Percentiles rank a stretch among this genome's conserved stretches.
Evolutionary conservation across 305 asterid species (phyloP).

Genomic region (Fraxinus platypoda): DNA sequence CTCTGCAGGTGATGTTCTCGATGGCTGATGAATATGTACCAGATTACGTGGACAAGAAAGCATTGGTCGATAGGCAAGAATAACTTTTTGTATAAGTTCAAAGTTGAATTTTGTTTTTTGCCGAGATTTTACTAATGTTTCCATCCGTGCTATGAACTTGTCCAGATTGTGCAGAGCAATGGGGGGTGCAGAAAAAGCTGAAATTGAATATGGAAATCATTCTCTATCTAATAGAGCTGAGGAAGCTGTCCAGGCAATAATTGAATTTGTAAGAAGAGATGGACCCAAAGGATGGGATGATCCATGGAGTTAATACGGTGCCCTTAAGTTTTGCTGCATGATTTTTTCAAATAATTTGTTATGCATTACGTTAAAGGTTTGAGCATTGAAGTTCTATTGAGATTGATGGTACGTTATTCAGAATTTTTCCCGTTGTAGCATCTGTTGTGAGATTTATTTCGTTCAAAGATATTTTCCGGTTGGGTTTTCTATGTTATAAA

Average conservation of each 20-base stretch:
- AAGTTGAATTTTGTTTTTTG: not conserved
- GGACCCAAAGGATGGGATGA: conserved; percentile 98
- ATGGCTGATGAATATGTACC: conserved; percentile 91
- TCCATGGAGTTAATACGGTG: conserved; percentile 62
- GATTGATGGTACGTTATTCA: not conserved
- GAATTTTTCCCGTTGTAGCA: not conserved
- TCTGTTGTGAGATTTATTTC: not conserved
- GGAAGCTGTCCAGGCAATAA: conserved; percentile 76
- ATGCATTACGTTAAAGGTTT: not conserved
- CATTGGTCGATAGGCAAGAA: conserved; percentile 72
- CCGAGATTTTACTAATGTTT: not conserved
- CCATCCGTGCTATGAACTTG: not conserved
- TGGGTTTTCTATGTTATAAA: not conserved
- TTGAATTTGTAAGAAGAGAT: conserved; percentile 73
- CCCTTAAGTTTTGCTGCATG: not conserved
- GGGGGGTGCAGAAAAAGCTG: conserved; percentile 88
- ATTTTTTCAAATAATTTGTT: not conserved
- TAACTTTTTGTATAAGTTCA: conserved; percentile 9
- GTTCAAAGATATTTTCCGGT: not conserved
- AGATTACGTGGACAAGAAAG: conserved; percentile 89
- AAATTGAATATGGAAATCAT: conserved; percentile 78
- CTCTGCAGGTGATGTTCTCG: conserved; percentile 73
- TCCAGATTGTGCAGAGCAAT: conserved; percentile 71
- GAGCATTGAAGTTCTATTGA: not conserved
- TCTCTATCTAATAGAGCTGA: conserved; percentile 73